Conservation (phyloP, 2,329 filamentous ascomycete species). For the Colletotrichum caudatum region DNA sequence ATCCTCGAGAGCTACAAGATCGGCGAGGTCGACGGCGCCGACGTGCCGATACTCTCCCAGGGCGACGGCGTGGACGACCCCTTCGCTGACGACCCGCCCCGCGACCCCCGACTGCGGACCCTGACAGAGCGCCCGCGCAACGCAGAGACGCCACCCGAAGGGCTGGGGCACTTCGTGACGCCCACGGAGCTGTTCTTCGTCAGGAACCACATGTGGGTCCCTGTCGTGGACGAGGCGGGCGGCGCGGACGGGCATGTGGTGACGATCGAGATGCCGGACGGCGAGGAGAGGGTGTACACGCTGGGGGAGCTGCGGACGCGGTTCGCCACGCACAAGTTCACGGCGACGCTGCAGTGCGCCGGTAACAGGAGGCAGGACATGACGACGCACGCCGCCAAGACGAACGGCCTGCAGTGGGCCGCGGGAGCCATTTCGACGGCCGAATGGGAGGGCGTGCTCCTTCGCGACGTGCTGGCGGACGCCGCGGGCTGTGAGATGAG, state of each 20-base stretch:
- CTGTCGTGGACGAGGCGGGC: slow-evolving; percentile 50
- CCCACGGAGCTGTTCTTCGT: slow-evolving; percentile 59
- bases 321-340: slow-evolving; percentile 57
- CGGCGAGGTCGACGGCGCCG: slow-evolving; percentile 55
- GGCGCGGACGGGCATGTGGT: slow-evolving; percentile 51
- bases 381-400: slow-evolving; percentile 56
- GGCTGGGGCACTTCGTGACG: slow-evolving; percentile 58
- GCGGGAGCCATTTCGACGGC: slow-evolving; percentile 62
- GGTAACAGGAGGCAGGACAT: slow-evolving; percentile 61
- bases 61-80: slow-evolving; percentile 56
- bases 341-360: slow-evolving; percentile 61
- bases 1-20: slow-evolving; percentile 62
- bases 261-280: slow-evolving; percentile 57
- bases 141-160: slow-evolving; percentile 59
- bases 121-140: slow-evolving; percentile 62
- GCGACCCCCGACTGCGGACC: slow-evolving; percentile 55
- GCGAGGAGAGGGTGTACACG: slow-evolving; percentile 55
- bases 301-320: slow-evolving; percentile 57
- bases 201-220: slow-evolving; percentile 63
- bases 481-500: slow-evolving; percentile 43
- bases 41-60: slow-evolving; percentile 46
- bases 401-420: slow-evolving; percentile 62
- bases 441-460: slow-evolving; percentile 59
- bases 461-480: slow-evolving; percentile 59
- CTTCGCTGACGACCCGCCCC: slow-evolving; percentile 56